Conservation (phyloP, 1,139 yeast species). For the Candida dubliniensis region DNA sequence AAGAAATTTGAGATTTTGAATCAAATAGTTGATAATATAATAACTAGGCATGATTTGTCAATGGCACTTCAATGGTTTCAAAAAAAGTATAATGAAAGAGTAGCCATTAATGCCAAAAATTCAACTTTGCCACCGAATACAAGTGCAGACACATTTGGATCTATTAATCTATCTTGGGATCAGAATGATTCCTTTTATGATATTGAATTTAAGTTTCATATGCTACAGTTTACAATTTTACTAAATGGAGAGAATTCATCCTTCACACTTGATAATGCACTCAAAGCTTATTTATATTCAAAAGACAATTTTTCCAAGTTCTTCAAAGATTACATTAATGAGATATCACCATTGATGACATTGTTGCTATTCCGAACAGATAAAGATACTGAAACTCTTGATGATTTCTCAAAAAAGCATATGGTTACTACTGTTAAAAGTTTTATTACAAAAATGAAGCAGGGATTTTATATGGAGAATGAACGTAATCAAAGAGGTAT, state of each 20-base stretch:
- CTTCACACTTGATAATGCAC: slow-evolving; percentile 26
- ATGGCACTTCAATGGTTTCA: slow-evolving; percentile 40
- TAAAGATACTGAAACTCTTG: slow-evolving; percentile 13
- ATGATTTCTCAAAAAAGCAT: slow-evolving; percentile 20
- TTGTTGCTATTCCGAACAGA: slow-evolving; percentile 39
- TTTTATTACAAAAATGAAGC: slow-evolving; percentile 27
- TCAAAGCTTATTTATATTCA: slow-evolving; percentile 57
- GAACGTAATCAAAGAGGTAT: slow-evolving; percentile 16
- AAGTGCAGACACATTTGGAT: neutral
- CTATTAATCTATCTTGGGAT: neutral
- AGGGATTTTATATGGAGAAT: slow-evolving; percentile 23
- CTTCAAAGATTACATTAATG: slow-evolving; percentile 35
- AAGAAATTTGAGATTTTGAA: slow-evolving; percentile 32
- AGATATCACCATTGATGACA: slow-evolving; percentile 56
- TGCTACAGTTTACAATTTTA: slow-evolving; percentile 52
- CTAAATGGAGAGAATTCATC: slow-evolving; percentile 28
- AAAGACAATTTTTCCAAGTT: slow-evolving; percentile 51
- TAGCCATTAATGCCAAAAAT: slow-evolving; percentile 1
- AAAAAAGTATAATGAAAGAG: slow-evolving; percentile 21
- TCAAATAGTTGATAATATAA: slow-evolving; percentile 39
- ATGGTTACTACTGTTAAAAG: slow-evolving; percentile 23
- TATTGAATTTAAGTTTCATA: slow-evolving; percentile 64
- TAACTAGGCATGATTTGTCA: slow-evolving; percentile 33
- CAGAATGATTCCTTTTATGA: slow-evolving; percentile 10
- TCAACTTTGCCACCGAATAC: neutral